phyloP scores from a whole-genome alignment of 1,284 basidiomycete species.

The Ustilago tritici region DNA sequence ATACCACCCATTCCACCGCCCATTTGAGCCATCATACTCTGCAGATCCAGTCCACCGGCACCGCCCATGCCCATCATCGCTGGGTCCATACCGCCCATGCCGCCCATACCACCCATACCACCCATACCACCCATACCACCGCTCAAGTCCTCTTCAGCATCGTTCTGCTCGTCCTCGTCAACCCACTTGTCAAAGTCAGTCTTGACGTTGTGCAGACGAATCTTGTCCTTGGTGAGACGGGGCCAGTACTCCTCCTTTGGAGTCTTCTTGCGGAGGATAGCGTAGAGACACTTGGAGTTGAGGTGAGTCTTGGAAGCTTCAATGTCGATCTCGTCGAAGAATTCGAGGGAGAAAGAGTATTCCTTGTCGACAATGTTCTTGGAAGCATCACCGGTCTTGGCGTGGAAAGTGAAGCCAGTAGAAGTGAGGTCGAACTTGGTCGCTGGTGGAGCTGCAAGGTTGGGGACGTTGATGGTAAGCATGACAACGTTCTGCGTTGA shows the following conservation, averaged over 20 bases:
- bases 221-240: slow-evolving; percentile 69
- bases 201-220: slow-evolving; percentile 70
- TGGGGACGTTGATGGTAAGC: slow-evolving; percentile 69
- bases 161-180: slow-evolving; percentile 70
- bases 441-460: slow-evolving; percentile 59
- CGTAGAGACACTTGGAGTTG: slow-evolving; percentile 66
- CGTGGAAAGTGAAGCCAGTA: slow-evolving; percentile 60
- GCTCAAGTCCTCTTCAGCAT: slow-evolving; percentile 48
- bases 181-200: slow-evolving; percentile 71
- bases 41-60: slow-evolving; percentile 37
- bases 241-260: slow-evolving; percentile 69
- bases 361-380: slow-evolving; percentile 63
- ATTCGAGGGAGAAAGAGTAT: slow-evolving; percentile 66
- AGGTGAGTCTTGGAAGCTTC: slow-evolving; percentile 63
- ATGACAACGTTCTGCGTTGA: slow-evolving; percentile 59
- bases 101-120: slow-evolving; percentile 65
- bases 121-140: slow-evolving; percentile 71
- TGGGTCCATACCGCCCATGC: slow-evolving; percentile 62
- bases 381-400: slow-evolving; percentile 54
- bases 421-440: slow-evolving; percentile 66
- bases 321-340: slow-evolving; percentile 67
- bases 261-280: slow-evolving; percentile 67
- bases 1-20: slow-evolving; percentile 19
- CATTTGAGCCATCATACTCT: slow-evolving; percentile 48
- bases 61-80: slow-evolving; percentile 29